Evolutionary conservation across 345 rosid genomes (phyloP).

Genomic region (Bruguiera parviflora): DNA sequence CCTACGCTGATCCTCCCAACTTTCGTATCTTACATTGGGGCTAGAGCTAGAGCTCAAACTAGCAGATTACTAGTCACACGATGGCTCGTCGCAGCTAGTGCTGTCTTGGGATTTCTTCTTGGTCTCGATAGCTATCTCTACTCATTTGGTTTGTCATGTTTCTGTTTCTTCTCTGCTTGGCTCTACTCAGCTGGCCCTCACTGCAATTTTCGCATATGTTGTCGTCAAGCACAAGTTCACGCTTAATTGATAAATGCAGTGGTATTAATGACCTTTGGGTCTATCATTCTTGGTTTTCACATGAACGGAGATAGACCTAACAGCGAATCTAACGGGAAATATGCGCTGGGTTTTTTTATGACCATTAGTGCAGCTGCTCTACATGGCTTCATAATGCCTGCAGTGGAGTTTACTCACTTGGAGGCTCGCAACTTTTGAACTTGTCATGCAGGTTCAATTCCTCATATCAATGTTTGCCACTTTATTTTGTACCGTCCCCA

Average conservation of each 20-base stretch:
- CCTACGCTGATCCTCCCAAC: too few relatives aligned
- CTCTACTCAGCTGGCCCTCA: neutral
- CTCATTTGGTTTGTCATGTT: neutral
- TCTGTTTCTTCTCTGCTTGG: neutral
- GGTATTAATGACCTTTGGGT: neutral
- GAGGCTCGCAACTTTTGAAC: neutral
- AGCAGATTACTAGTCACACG: neutral
- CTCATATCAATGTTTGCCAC: neutral
- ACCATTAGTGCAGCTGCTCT: neutral
- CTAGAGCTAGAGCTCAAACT: neutral
- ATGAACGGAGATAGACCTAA: neutral
- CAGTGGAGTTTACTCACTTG: neutral
- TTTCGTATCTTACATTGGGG: too few relatives aligned
- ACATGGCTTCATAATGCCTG: neutral
- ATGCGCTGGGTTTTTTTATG: neutral
- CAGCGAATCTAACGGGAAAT: neutral
- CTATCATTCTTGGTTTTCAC: neutral
- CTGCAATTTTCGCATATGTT: neutral
- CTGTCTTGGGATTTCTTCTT: neutral
- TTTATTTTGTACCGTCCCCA: neutral
- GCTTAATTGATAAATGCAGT: neutral
- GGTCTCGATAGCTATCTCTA: neutral
- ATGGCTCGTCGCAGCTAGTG: neutral
- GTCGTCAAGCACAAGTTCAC: neutral
- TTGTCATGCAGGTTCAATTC: neutral